phyloP scores from a whole-genome alignment of 495 filamentous ascomycete genomes.

The Acidiella bohemica region DNA sequence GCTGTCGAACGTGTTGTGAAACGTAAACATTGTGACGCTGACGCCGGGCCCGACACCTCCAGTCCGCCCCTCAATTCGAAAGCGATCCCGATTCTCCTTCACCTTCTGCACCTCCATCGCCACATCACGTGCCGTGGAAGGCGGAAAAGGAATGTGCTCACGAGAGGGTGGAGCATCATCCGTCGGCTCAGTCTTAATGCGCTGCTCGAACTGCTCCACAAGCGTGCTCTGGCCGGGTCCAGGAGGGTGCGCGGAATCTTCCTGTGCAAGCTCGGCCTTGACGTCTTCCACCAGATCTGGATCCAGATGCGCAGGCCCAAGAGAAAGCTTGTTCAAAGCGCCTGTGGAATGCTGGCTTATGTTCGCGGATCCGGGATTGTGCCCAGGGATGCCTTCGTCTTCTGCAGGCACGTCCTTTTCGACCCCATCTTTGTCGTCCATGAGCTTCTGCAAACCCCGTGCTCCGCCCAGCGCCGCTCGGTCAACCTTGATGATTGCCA shows the following conservation, averaged over 20 bases:
- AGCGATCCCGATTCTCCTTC: slow-evolving; percentile 83
- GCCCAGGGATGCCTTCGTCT: slow-evolving; percentile 86
- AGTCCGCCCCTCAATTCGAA: slow-evolving; percentile 65
- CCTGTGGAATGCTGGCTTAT: slow-evolving; percentile 49
- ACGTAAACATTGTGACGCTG: slow-evolving; percentile 89
- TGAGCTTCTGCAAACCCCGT: slow-evolving; percentile 67
- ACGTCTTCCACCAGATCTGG: slow-evolving; percentile 65
- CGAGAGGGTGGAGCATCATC: slow-evolving; percentile 61
- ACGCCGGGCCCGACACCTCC: slow-evolving; percentile 67
- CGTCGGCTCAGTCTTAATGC: slow-evolving; percentile 79
- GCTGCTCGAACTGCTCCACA: slow-evolving; percentile 63
- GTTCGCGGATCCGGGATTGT: slow-evolving; percentile 73
- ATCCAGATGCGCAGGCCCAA: slow-evolving; percentile 73
- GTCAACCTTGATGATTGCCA: slow-evolving; percentile 58
- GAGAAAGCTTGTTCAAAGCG: slow-evolving; percentile 46
- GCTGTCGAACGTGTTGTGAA: slow-evolving; percentile 90
- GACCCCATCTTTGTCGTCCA: slow-evolving; percentile 44
- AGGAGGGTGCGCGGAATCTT: slow-evolving; percentile 60
- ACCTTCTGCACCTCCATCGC: slow-evolving; percentile 88
- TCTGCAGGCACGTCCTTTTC: slow-evolving; percentile 61
- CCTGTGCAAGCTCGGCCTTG: slow-evolving; percentile 64
- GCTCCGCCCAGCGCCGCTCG: slow-evolving; percentile 56
- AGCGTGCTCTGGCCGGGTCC: slow-evolving; percentile 48
- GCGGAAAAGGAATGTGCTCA: slow-evolving; percentile 67
- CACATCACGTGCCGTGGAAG: slow-evolving; percentile 74